A percentile compares a stretch with the other conserved stretches of the same genome.
phyloP scores from a whole-genome alignment of 116 monocot genomes.

The Posidonia oceanica region DNA sequence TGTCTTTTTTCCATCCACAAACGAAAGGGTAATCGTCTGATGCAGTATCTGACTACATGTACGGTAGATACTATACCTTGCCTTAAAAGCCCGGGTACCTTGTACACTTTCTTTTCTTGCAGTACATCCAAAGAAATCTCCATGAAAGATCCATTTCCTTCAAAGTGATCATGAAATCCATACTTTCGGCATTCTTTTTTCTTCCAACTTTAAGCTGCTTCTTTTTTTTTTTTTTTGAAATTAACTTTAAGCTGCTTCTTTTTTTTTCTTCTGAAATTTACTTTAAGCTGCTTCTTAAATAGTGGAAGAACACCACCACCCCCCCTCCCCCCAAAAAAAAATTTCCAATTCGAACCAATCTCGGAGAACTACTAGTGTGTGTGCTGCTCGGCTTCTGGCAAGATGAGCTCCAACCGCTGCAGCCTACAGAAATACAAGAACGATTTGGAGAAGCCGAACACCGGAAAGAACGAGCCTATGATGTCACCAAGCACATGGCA shows the following conservation, averaged over 20 bases:
- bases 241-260: too few relatives aligned
- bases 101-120: background rate
- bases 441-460: background rate
- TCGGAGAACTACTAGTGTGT: too few relatives aligned
- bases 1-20: background rate
- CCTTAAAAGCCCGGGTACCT: background rate
- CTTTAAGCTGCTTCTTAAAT: slow-evolving; percentile 5
- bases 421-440: slow-evolving; percentile 7
- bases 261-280: too few relatives aligned
- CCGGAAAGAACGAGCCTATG: background rate
- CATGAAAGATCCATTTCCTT: background rate
- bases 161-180: background rate
- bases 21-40: background rate
- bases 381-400: background rate
- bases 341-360: too few relatives aligned
- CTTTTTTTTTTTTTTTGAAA: too few relatives aligned
- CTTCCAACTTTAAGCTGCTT: background rate
- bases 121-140: slow-evolving; percentile 1
- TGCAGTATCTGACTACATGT: background rate
- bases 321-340: background rate
- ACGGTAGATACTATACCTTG: background rate
- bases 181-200: slow-evolving; percentile 7
- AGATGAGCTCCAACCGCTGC: slow-evolving; percentile 10
- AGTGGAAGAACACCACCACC: background rate
- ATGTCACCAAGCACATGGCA: background rate